These are phyloP conservation scores for Ormosia semicastrata DNA, from an alignment of 306 rosid genomes.

Conservation along the genomic window DNA sequence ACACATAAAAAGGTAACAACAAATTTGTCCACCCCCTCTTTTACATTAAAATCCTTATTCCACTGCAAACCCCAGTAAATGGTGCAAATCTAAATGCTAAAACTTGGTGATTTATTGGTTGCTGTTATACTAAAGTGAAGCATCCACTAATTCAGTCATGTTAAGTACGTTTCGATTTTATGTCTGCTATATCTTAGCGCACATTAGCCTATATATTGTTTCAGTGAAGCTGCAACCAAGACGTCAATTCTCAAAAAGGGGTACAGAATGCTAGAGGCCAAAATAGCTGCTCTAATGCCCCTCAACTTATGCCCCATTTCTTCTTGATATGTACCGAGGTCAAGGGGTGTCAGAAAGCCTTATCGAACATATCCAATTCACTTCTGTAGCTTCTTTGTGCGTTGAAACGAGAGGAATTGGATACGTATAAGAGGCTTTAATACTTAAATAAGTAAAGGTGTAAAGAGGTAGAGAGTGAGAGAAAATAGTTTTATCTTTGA, in stretches of 20 bases:
- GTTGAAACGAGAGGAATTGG: too few relatives aligned
- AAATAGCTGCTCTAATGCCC: neutral
- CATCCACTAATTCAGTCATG: constrained; percentile 10
- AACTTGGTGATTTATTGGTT: neutral
- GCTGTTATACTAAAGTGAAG: constrained; percentile 27
- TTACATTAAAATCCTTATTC: neutral
- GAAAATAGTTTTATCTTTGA: too few relatives aligned
- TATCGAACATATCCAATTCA: too few relatives aligned
- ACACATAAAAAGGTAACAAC: neutral
- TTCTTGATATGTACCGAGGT: too few relatives aligned
- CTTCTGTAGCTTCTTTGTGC: too few relatives aligned
- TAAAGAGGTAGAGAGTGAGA: too few relatives aligned
- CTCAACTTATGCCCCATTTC: neutral
- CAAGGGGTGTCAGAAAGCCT: too few relatives aligned
- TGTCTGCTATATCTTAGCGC: neutral
- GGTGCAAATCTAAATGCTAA: neutral
- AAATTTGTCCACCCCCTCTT: constrained; percentile 3
- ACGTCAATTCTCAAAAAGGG: too few relatives aligned
- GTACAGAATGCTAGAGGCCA: neutral
- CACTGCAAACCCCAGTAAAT: neutral
- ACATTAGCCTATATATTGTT: neutral
- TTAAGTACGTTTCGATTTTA: neutral
- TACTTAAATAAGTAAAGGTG: too few relatives aligned
- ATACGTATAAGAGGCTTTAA: too few relatives aligned
- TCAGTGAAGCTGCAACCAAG: neutral